Evolutionary conservation across 495 filamentous ascomycete species (phyloP), one percentile per base, ranked within the genome.

Genomic region (Hypoxylon rickii): DNA sequence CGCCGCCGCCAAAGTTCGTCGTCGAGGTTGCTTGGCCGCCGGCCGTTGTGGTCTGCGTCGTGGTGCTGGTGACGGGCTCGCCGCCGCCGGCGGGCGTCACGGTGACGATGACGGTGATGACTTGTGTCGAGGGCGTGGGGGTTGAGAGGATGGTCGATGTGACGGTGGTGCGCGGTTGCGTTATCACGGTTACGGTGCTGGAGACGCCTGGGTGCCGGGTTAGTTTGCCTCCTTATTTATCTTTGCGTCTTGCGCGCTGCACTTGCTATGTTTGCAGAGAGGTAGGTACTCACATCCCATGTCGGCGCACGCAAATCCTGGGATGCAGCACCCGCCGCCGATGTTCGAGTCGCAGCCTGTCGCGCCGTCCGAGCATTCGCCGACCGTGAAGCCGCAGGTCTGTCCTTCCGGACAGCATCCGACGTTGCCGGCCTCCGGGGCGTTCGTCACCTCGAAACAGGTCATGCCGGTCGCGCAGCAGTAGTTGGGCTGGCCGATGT

Each of bases 301-400:
- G 19, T 80, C 79, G n/a, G 84, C 79, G 68, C 93, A 97, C 1
- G 79, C 78, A 65, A 86, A 96, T 0, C 88, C 89, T 0, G 87
- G 78, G 39, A 95, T 86, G 67, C 93, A 97, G 61, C 93, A 97
- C 1, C 92, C 93, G 1, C 92, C 92, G 3, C 92, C 92, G 12
- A 86, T 58, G 22, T 76, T 79, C 13, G 79, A 75, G 1, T 85
- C 76, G 64, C 94, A 98, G 17, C 79, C 76, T 10, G 81, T 80
- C 68, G 90, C 87, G 11, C 84, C 86, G 0, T 67, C 68, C 43
- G 75, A 71, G 63, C 93, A 98, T 2, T 65, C 66, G 0, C 77
- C 76, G 33, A 96, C 82, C 5, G 73, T 70, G 5, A 86, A 84
- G 3, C 79, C 75, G 69, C 94, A 98, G 3, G 64, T 81, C 61